A percentile compares a stretch with the other conserved stretches of the same genome.
Evolutionary conservation across 2,329 filamentous ascomycete genomes (phyloP).

Genomic region (Neophaeococcomyces aloes): DNA sequence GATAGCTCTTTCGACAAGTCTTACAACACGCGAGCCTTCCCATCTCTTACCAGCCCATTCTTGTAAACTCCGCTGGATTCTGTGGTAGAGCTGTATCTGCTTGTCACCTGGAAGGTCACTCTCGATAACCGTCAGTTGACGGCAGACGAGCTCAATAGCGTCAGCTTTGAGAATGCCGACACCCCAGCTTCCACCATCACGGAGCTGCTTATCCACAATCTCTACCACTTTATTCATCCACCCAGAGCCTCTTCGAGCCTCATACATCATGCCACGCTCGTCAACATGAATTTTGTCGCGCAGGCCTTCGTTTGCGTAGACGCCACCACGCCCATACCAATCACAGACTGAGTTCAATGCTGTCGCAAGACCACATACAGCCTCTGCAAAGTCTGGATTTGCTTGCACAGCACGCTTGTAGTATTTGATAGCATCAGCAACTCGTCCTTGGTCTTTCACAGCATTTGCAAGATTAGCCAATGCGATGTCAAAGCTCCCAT

Average conservation of each 20-base stretch:
- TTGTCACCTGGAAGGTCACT: conserved; percentile 20
- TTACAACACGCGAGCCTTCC: conserved; percentile 78
- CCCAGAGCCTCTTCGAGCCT: conserved; percentile 58
- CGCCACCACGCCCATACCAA: conserved; percentile 82
- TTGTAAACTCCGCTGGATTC: conserved; percentile 28
- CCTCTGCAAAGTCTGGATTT: conserved; percentile 95
- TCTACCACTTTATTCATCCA: conserved; percentile 85
- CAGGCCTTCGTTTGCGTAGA: conserved; percentile 59
- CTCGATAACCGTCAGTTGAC: conserved; percentile 36
- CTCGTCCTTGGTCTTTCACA: conserved; percentile 88
- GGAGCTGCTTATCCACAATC: conserved; percentile 79
- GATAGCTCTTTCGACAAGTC: conserved; percentile 75
- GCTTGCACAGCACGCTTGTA: conserved; percentile 81
- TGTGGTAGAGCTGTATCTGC: conserved; percentile 19
- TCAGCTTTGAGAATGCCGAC: conserved; percentile 51
- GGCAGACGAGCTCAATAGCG: conserved; percentile 42
- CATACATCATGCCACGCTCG: conserved; percentile 67
- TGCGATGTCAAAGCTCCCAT: conserved; percentile 92
- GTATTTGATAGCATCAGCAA: conserved; percentile 83
- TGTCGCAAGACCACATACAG: conserved; percentile 88
- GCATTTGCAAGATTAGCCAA: conserved; percentile 94
- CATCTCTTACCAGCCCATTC: conserved; percentile 65
- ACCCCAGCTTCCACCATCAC: conserved; percentile 80
- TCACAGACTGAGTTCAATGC: conserved; percentile 94
- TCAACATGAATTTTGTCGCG: conserved; percentile 92